Percentiles rank a stretch among this genome's conserved stretches.
These are phyloP conservation scores for Botryotinia globosa DNA, from an alignment of 2,329 filamentous ascomycete species.

Conservation along the genomic window DNA sequence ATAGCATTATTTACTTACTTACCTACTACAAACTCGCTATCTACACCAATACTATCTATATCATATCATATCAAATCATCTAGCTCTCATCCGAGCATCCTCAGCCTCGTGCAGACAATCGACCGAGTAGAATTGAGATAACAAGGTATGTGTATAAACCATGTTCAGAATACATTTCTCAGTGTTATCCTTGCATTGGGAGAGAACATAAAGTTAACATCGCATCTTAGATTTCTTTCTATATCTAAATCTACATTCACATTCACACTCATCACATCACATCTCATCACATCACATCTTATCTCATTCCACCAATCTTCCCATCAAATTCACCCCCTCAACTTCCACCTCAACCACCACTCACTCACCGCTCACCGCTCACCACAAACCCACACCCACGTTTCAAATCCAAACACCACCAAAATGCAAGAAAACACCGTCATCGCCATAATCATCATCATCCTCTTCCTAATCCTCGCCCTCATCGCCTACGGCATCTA, in stretches of 20 bases:
- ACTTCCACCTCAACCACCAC: neutral
- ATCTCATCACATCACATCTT: neutral
- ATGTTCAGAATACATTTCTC: neutral
- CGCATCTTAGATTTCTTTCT: neutral
- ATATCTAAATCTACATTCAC: neutral
- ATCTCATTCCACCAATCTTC: neutral
- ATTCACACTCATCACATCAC: neutral
- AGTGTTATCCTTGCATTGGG: rapidly evolving
- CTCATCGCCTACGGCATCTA: slow-evolving; percentile 63
- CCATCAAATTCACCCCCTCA: neutral
- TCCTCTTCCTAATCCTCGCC: slow-evolving; percentile 62
- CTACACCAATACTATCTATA: neutral
- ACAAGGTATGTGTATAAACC: neutral
- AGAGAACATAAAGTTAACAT: neutral
- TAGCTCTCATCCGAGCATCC: neutral
- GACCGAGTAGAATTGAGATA: neutral
- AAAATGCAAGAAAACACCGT: slow-evolving; percentile 64
- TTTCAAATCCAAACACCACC: slow-evolving; percentile 28
- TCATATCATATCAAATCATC: too few species aligned
- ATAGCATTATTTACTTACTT: neutral
- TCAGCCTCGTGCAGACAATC: neutral
- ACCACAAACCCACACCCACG: neutral
- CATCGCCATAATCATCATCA: slow-evolving; percentile 66
- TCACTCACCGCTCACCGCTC: slow-evolving; percentile 1
- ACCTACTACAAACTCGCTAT: neutral